These are phyloP conservation scores for Xanthoconium purpureum DNA, from an alignment of 768 basidiomycete genomes.

Conservation along the genomic window DNA sequence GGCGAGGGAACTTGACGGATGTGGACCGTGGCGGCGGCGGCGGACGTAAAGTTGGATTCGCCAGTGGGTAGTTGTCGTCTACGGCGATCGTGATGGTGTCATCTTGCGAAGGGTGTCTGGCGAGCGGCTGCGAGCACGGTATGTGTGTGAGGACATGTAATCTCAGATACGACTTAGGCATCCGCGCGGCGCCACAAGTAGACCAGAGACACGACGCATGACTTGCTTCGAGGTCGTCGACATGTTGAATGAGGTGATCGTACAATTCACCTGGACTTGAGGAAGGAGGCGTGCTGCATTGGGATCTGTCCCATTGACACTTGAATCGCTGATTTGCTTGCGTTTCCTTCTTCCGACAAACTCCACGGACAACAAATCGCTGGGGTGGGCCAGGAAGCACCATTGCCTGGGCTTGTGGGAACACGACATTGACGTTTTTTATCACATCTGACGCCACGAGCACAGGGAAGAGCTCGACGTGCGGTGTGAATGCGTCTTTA, in stretches of 20 bases:
- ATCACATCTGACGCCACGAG: conserved; percentile 91
- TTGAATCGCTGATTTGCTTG: conserved; percentile 60
- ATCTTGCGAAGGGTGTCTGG: conserved; percentile 67
- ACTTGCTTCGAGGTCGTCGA: conserved; percentile 42
- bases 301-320: conserved; percentile 72
- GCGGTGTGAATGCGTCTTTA: conserved; percentile 72
- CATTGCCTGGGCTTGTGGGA: conserved; percentile 84
- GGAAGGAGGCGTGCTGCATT: conserved; percentile 49
- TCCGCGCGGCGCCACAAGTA: conserved; percentile 49
- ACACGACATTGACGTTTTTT: conserved; percentile 84
- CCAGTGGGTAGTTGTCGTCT: conserved; percentile 52
- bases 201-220: conserved; percentile 70
- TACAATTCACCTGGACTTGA: conserved; percentile 61
- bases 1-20: conserved; percentile 55
- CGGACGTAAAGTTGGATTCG: conserved; percentile 63
- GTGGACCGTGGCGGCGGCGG: conserved; percentile 70
- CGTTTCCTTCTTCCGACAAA: conserved; percentile 63
- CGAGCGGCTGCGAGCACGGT: conserved; percentile 51
- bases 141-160: conserved; percentile 78
- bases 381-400: conserved; percentile 70
- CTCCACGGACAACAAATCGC: conserved; percentile 85
- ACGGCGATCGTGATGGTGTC: conserved; percentile 70
- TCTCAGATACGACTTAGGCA: conserved; percentile 52
- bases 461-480: conserved; percentile 53
- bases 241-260: conserved; percentile 64